Evolutionary conservation across 2,329 filamentous ascomycete genomes (phyloP).

Genomic region (Fusarium avenaceum): DNA sequence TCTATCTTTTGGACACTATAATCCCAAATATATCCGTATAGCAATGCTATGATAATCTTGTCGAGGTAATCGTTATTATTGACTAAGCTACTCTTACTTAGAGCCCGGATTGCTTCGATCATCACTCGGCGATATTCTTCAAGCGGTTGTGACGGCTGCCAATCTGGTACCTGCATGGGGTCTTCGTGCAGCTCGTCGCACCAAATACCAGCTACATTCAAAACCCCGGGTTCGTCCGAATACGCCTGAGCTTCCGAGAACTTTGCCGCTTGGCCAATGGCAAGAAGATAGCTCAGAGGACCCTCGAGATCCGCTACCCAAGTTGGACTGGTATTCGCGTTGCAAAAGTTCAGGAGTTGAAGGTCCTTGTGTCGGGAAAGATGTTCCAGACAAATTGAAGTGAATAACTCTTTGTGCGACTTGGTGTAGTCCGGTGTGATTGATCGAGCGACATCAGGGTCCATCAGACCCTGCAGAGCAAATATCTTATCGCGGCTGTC

Average conservation of each 20-base stretch:
- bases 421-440: conserved; percentile 5
- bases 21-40: not conserved
- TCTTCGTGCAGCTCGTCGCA: not conserved
- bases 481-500: conserved; percentile 4
- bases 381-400: not conserved
- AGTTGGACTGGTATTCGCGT: not conserved
- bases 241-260: not conserved
- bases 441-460: not conserved
- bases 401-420: not conserved
- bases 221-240: not conserved
- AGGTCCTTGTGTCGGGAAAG: not conserved
- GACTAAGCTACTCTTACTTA: rapidly evolving
- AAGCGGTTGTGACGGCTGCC: too few species aligned
- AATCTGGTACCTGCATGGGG: not conserved
- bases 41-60: not conserved
- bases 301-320: conserved; percentile 1
- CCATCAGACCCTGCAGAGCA: not conserved
- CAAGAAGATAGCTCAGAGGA: rapidly evolving
- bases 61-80: not conserved
- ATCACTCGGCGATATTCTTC: not conserved
- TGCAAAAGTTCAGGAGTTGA: not conserved
- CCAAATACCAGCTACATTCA: not conserved
- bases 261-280: not conserved
- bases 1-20: not conserved
- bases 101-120: not conserved